Evolutionary conservation across 2,329 filamentous ascomycete genomes (phyloP).

Genomic region (Neofusicoccum ribis): DNA sequence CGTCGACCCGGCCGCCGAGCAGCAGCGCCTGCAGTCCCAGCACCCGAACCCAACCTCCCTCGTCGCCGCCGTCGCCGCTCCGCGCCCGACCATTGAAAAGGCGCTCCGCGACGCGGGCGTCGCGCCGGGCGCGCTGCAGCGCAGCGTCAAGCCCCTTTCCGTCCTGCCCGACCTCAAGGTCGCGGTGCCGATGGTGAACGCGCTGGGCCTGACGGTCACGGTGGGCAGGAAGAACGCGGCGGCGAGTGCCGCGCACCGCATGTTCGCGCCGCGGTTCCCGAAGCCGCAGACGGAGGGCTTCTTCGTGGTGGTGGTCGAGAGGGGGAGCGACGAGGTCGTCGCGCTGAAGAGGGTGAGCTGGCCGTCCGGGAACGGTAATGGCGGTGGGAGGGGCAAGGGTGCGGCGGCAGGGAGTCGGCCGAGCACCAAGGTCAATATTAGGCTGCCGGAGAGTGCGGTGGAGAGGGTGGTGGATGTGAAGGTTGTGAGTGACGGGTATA

Average conservation of each 20-base stretch:
- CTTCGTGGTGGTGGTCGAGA: slow-evolving; percentile 77
- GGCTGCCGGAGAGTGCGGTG: slow-evolving; percentile 56
- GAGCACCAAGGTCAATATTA: slow-evolving; percentile 54
- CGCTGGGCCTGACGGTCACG: slow-evolving; percentile 62
- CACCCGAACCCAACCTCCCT: slow-evolving; percentile 38
- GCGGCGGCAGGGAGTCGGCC: slow-evolving; percentile 46
- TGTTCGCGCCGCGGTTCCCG: slow-evolving; percentile 86
- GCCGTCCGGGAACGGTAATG: slow-evolving; percentile 44
- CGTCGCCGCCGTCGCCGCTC: slow-evolving; percentile 37
- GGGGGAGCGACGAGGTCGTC: slow-evolving; percentile 71
- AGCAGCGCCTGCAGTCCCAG: slow-evolving; percentile 42
- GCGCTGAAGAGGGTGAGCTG: slow-evolving; percentile 86
- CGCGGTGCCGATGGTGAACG: slow-evolving; percentile 60
- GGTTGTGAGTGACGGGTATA: slow-evolving; percentile 85
- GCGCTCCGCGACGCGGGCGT: slow-evolving; percentile 54
- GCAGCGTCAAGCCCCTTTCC: slow-evolving; percentile 61
- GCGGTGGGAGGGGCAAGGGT: slow-evolving; percentile 27
- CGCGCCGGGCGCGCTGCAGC: slow-evolving; percentile 43
- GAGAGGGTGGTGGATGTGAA: slow-evolving; percentile 68
- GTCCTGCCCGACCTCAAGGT: slow-evolving; percentile 70
- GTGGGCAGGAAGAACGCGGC: slow-evolving; percentile 66
- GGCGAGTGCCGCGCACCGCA: slow-evolving; percentile 65
- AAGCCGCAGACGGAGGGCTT: slow-evolving; percentile 94
- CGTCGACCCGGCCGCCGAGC: slow-evolving; percentile 52
- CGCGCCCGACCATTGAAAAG: slow-evolving; percentile 32